A percentile compares a stretch with the other conserved stretches of the same genome.
These are phyloP conservation scores for Leptographium wingfieldii DNA, from an alignment of 2,329 filamentous ascomycete genomes.

Conservation along the genomic window DNA sequence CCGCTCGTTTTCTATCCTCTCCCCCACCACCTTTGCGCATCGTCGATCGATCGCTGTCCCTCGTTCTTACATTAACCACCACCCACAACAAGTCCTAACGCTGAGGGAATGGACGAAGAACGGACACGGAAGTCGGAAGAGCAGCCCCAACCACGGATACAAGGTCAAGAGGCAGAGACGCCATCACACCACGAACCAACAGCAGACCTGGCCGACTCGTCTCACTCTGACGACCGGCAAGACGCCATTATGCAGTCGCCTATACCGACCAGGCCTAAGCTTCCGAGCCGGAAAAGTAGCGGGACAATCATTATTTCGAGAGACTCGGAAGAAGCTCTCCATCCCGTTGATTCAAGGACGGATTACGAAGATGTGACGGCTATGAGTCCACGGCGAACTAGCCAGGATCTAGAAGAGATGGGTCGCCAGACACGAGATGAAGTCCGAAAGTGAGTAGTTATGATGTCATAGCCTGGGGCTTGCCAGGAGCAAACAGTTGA, in stretches of 20 bases:
- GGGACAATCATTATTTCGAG: constrained; percentile 73
- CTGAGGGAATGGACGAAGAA: background rate
- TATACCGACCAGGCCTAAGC: constrained; percentile 47
- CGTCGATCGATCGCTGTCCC: no score
- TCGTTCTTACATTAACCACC: no score
- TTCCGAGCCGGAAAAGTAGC: constrained; percentile 65
- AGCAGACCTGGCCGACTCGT: constrained; percentile 14
- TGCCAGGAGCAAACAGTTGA: background rate
- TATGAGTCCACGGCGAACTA: constrained; percentile 88
- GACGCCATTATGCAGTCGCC: constrained; percentile 33
- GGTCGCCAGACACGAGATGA: constrained; percentile 67
- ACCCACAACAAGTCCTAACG: background rate
- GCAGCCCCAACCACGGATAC: background rate
- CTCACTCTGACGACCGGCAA: constrained; percentile 11
- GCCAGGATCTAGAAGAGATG: constrained; percentile 78
- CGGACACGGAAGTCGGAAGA: background rate
- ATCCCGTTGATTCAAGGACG: constrained; percentile 60
- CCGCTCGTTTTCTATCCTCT: background rate
- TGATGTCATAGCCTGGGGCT: background rate
- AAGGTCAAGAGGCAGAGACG: background rate
- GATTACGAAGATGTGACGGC: constrained; percentile 80
- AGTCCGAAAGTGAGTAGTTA: constrained; percentile 36
- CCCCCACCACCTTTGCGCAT: no score
- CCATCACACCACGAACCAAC: background rate
- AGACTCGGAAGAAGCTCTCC: constrained; percentile 53